Evolutionary conservation across 257 asterid species (phyloP), one percentile per base, ranked within the genome.

Genomic region (Nicotiana attenuata): DNA sequence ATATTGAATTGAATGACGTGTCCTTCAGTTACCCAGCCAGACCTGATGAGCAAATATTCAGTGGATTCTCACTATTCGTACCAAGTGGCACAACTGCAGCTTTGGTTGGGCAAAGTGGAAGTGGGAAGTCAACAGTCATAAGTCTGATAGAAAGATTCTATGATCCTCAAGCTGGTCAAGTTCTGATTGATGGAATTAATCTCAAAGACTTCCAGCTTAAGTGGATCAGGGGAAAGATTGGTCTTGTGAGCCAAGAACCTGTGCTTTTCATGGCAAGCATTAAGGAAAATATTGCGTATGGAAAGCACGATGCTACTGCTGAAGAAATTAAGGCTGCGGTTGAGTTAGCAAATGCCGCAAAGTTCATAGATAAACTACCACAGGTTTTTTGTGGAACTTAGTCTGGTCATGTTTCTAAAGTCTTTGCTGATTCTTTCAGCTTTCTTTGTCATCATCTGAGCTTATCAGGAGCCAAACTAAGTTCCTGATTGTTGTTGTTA

Each of bases 231-330:
- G 92, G 91, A 4, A 91, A 90, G 84, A 94, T 94, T 22, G 95
- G 97, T 76, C 90, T 94, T 80, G 98, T 94, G 29, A 92, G 98
- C 87, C 98, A 94, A 83, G 98, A 94, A 76, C 98, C 97, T 6
- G 95, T 88, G 16, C 89, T 94, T 75, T 94, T 94, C 64, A 79
- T 88, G 47, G 90, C 92, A 17, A 92, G 91, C 90, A 90, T 92
- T 71, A 91, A 91, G 95, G 98, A 94, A 10, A 94, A 94, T 67
- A 92, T 94, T 73, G 84, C 93, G 0, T 94, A 94, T 47, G 97
- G 98, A 10, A 94, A 92, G 83, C 90, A 92, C 0, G 89, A 92
- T 35, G 98, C 97, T 7, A 91, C 92, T 35, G 82, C 78, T 71
- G 90, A 91, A 87, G 97, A 92, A 85, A 91, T 92, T 45, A 86